These are phyloP conservation scores for Trametopsis cervina DNA, from an alignment of 768 basidiomycete species.

Conservation along the genomic window DNA sequence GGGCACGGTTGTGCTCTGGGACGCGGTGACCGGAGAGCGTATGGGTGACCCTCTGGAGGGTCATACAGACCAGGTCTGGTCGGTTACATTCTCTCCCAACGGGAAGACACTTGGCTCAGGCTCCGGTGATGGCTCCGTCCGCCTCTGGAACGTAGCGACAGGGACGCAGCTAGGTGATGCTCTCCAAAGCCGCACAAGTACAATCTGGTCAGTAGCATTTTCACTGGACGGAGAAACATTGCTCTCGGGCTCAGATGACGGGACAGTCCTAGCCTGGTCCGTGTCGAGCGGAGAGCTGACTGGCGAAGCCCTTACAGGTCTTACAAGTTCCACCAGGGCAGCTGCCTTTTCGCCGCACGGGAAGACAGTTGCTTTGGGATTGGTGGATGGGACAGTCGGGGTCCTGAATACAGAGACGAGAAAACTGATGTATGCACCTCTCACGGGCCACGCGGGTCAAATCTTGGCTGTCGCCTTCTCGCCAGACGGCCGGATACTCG, in stretches of 20 bases:
- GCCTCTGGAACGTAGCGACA: conserved; percentile 19
- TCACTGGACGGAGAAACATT: conserved; percentile 24
- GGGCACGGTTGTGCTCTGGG: too few relatives aligned
- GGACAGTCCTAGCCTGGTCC: conserved; percentile 19
- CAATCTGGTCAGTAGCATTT: conserved; percentile 15
- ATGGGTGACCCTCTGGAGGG: too few relatives aligned
- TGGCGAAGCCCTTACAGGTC: conserved; percentile 14
- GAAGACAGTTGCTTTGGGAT: conserved; percentile 16
- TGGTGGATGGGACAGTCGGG: conserved; percentile 17
- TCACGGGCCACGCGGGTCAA: conserved; percentile 5
- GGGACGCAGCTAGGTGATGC: conserved; percentile 4
- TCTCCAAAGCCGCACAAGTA: conserved; percentile 8
- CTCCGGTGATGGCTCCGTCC: conserved; percentile 15
- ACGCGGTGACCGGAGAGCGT: too few relatives aligned
- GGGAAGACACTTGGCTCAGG: conserved; percentile 18
- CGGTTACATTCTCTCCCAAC: conserved; percentile 23
- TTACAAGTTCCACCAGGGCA: conserved; percentile 7
- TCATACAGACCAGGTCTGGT: conserved; percentile 14
- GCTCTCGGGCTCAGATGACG: conserved; percentile 27
- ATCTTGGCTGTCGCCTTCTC: conserved; percentile 16
- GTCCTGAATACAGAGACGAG: conserved; percentile 19
- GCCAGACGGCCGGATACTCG: conserved; percentile 15
- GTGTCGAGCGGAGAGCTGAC: conserved; percentile 1
- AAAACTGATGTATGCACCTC: not conserved
- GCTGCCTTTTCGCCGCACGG: conserved; percentile 19